These are phyloP conservation scores for Trichoderma atrobrunneum DNA, from an alignment of 2,329 filamentous ascomycete genomes.

Conservation along the genomic window DNA sequence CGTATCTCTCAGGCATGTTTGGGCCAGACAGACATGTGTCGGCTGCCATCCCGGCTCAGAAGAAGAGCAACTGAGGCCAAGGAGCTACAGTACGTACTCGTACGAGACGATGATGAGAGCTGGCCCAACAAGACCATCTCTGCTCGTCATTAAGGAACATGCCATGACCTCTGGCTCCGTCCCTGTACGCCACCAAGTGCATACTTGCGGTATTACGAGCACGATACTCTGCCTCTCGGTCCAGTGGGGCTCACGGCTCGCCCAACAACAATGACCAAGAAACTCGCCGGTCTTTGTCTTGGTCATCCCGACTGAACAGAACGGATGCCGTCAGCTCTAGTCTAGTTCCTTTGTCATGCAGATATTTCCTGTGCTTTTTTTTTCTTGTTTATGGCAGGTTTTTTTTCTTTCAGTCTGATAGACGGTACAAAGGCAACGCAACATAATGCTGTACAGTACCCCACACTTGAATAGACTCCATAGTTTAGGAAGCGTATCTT, in stretches of 20 bases:
- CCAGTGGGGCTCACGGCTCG: not conserved
- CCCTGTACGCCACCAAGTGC: not conserved
- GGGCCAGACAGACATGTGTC: slow-evolving; percentile 41
- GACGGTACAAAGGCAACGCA: not conserved
- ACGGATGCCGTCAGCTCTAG: not conserved
- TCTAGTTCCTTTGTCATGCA: not conserved
- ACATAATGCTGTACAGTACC: no score
- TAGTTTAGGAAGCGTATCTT: not conserved
- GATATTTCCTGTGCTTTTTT: not conserved
- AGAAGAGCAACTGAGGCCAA: slow-evolving; percentile 10
- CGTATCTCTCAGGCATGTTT: slow-evolving; percentile 60
- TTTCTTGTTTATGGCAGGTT: not conserved
- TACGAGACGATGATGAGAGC: not conserved
- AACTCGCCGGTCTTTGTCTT: not conserved
- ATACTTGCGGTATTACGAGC: not conserved
- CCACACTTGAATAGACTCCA: not conserved
- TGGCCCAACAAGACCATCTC: not conserved
- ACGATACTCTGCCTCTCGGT: not conserved
- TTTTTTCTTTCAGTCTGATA: not conserved
- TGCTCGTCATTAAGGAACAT: not conserved
- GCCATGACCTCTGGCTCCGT: not conserved
- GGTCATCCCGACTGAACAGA: not conserved
- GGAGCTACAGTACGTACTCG: not conserved
- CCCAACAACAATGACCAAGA: not conserved
- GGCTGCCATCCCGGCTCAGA: not conserved